Conservation (phyloP, 2,329 filamentous ascomycete species). For the Xylariaceae sp. region DNA sequence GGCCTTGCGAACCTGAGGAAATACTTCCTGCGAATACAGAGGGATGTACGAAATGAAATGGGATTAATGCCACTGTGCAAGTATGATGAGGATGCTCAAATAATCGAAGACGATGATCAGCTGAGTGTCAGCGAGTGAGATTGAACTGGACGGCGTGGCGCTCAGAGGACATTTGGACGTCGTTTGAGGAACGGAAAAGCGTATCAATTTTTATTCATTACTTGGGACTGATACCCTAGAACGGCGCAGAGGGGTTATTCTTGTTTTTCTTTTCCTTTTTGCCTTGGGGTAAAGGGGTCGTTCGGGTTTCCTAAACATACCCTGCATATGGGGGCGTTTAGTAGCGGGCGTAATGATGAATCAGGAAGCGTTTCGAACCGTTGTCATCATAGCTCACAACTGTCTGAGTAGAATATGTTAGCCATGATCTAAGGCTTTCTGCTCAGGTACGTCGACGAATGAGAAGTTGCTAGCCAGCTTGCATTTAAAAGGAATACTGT, state of each 20-base stretch:
- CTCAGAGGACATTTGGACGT: too few species aligned
- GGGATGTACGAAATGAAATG: slow-evolving; percentile 69
- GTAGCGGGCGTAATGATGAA: slow-evolving; percentile 12
- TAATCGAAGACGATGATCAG: slow-evolving; percentile 37
- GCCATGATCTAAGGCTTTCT: not conserved
- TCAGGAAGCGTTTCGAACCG: not conserved
- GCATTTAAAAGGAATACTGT: not conserved
- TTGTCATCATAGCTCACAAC: slow-evolving; percentile 1
- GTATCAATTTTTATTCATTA: slow-evolving; percentile 26
- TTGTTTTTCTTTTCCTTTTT: slow-evolving; percentile 9
- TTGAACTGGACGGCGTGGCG: too few species aligned
- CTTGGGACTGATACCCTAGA: slow-evolving; percentile 34
- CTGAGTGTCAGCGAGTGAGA: slow-evolving; percentile 39
- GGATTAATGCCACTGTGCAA: slow-evolving; percentile 45
- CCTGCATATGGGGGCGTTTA: slow-evolving; percentile 27
- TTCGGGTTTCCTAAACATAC: slow-evolving; percentile 22
- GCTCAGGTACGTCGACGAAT: not conserved
- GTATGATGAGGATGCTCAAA: slow-evolving; percentile 30
- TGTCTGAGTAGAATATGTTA: not conserved
- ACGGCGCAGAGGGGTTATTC: slow-evolving; percentile 31
- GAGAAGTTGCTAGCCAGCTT: not conserved
- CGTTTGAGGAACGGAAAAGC: slow-evolving; percentile 2
- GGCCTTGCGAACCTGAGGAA: slow-evolving; percentile 78
- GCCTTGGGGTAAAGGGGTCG: slow-evolving; percentile 7
- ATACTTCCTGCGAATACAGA: slow-evolving; percentile 89